These are phyloP conservation scores for Paraconiothyrium sp. DNA, from an alignment of 2,329 filamentous ascomycete genomes.

Conservation along the genomic window DNA sequence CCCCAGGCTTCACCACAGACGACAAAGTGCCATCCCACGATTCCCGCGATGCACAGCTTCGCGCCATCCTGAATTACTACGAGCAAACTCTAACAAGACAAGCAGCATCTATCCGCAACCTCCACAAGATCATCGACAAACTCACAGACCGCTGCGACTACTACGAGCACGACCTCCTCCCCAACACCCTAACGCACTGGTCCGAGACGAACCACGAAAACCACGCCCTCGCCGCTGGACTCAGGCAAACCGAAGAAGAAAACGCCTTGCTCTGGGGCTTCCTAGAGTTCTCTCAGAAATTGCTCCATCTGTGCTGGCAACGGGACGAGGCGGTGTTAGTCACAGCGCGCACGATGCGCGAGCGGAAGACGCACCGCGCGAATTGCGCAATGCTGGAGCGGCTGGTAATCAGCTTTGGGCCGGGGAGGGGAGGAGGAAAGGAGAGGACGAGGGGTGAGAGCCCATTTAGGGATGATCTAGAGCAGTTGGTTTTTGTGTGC, in stretches of 20 bases:
- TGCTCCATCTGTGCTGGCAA: slow-evolving; percentile 26
- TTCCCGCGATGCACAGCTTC: neutral
- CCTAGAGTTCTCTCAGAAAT: slow-evolving; percentile 19
- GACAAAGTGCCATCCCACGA: slow-evolving; percentile 22
- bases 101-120: slow-evolving; percentile 24
- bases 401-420: neutral
- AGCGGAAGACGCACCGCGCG: neutral
- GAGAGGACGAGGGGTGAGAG: neutral
- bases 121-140: slow-evolving; percentile 21
- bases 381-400: slow-evolving; percentile 1
- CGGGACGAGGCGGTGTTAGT: slow-evolving; percentile 28
- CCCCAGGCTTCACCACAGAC: slow-evolving; percentile 23
- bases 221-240: slow-evolving; percentile 12
- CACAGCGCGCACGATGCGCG: slow-evolving; percentile 20
- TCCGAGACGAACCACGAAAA: slow-evolving; percentile 16
- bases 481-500: slow-evolving; percentile 10
- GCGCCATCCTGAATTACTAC: slow-evolving; percentile 5
- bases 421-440: neutral
- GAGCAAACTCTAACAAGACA: slow-evolving; percentile 21
- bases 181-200: slow-evolving; percentile 9
- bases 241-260: slow-evolving; percentile 10
- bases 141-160: slow-evolving; percentile 23
- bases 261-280: slow-evolving; percentile 14
- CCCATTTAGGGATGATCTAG: slow-evolving; percentile 4
- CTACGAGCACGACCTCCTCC: slow-evolving; percentile 28